These are phyloP conservation scores for Massarina eburnea DNA, from an alignment of 2,329 filamentous ascomycete genomes.

Conservation along the genomic window DNA sequence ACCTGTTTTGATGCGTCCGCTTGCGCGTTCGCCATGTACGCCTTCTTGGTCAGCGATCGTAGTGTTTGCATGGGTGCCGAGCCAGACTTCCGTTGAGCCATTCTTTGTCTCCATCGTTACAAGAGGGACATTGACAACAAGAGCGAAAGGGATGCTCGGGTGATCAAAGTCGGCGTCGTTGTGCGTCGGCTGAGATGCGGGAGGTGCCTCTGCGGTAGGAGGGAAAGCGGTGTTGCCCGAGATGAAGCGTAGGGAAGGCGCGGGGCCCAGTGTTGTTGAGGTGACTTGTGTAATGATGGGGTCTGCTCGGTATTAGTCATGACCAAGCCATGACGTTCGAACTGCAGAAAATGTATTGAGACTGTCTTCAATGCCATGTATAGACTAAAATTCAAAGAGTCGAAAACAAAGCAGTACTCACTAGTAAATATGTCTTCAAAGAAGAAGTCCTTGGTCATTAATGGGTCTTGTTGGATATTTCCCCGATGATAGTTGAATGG, in stretches of 20 bases:
- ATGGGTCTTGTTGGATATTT: slow-evolving; percentile 64
- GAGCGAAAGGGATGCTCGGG: slow-evolving; percentile 45
- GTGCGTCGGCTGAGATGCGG: slow-evolving; percentile 37
- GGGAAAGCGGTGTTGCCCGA: slow-evolving; percentile 47
- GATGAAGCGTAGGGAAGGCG: slow-evolving; percentile 33
- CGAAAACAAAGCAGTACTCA: slow-evolving; percentile 30
- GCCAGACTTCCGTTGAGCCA: slow-evolving; percentile 56
- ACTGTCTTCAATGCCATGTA: no score
- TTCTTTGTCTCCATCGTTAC: slow-evolving; percentile 50
- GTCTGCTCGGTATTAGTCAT: slow-evolving; percentile 41
- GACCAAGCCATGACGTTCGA: no score
- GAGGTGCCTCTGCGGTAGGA: slow-evolving; percentile 43
- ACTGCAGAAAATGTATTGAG: no score
- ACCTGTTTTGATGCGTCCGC: slow-evolving; percentile 30
- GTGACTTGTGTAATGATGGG: slow-evolving; percentile 59
- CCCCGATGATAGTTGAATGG: slow-evolving; percentile 65
- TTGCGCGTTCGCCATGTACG: slow-evolving; percentile 44
- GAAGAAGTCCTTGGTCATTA: slow-evolving; percentile 48
- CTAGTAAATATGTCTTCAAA: slow-evolving; percentile 55
- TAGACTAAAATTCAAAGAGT: background rate
- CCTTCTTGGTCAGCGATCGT: slow-evolving; percentile 37
- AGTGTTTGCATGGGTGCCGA: slow-evolving; percentile 49
- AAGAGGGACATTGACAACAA: slow-evolving; percentile 52
- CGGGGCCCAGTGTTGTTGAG: slow-evolving; percentile 45
- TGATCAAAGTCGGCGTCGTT: slow-evolving; percentile 40